These are phyloP conservation scores for Aspergillus asperescens DNA, from an alignment of 495 filamentous ascomycete genomes.

Conservation along the genomic window DNA sequence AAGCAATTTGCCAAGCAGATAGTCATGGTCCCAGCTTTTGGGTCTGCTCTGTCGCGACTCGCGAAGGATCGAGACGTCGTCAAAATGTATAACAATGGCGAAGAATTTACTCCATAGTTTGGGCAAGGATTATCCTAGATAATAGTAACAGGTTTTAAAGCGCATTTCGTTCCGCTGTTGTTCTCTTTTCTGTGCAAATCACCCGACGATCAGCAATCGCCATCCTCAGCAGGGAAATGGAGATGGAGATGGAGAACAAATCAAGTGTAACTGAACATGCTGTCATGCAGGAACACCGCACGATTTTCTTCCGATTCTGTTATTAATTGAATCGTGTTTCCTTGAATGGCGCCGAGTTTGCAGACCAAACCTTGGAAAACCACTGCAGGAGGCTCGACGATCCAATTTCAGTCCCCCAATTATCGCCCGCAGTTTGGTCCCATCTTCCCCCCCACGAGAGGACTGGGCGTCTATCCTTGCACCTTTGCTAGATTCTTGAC, in stretches of 20 bases:
- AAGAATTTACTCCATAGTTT: too few relatives aligned
- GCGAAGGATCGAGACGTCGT: too few relatives aligned
- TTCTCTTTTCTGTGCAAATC: background rate
- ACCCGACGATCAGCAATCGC: background rate
- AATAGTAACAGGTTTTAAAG: too few relatives aligned
- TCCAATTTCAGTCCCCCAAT: constrained; percentile 1
- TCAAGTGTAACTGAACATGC: background rate
- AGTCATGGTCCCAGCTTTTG: background rate
- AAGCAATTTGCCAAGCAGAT: constrained; percentile 3
- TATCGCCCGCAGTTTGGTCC: background rate
- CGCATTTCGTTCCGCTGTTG: too few relatives aligned
- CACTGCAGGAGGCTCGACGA: background rate
- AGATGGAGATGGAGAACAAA: background rate
- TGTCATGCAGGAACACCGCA: constrained; percentile 1
- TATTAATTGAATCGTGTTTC: background rate
- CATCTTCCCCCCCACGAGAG: background rate
- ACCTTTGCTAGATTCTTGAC: background rate
- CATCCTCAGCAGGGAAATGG: background rate
- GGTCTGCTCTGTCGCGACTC: too few relatives aligned
- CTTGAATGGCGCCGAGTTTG: background rate
- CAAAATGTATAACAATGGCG: too few relatives aligned
- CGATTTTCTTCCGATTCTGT: too few relatives aligned
- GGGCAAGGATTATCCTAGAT: too few relatives aligned
- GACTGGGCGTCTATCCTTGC: background rate
- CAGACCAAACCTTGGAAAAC: background rate